Conservation (phyloP, 805 yeast species). For the Lipomyces chichibuensis region DNA sequence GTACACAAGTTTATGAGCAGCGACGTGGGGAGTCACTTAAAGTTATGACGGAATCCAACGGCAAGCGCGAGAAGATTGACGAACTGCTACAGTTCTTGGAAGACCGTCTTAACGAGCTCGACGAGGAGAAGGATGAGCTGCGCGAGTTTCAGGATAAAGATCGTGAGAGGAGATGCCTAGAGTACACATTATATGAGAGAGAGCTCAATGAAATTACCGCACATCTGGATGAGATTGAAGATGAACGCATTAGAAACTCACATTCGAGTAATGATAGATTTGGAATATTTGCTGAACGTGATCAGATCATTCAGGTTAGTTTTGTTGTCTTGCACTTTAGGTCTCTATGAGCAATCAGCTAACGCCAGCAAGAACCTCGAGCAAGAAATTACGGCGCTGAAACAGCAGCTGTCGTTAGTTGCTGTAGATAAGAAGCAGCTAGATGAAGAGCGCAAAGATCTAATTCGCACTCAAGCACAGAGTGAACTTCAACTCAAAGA, state of each 20-base stretch:
- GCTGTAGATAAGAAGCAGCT: constrained; percentile 61
- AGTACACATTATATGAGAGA: constrained; percentile 74
- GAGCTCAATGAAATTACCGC: constrained; percentile 67
- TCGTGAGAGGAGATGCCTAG: constrained; percentile 67
- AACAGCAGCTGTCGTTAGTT: constrained; percentile 55
- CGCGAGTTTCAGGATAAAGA: constrained; percentile 69
- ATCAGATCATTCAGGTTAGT: constrained; percentile 41
- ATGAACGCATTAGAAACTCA: constrained; percentile 55
- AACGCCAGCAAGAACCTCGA: constrained; percentile 17
- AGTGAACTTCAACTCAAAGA: constrained; percentile 44
- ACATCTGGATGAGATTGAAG: constrained; percentile 63
- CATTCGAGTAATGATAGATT: constrained; percentile 59
- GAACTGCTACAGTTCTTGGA: constrained; percentile 69
- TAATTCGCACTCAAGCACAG: constrained; percentile 48
- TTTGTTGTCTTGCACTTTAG: neutral
- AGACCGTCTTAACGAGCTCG: constrained; percentile 74
- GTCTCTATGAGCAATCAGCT: neutral
- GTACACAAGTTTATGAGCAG: constrained; percentile 86
- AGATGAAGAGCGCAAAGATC: constrained; percentile 51
- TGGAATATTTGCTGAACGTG: constrained; percentile 63
- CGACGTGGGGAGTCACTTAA: constrained; percentile 76
- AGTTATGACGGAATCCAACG: constrained; percentile 74
- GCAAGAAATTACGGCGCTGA: constrained; percentile 51
- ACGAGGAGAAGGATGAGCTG: constrained; percentile 76
- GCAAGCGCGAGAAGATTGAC: constrained; percentile 70